A percentile compares a stretch with the other conserved stretches of the same genome.
Evolutionary conservation across 108 stramenopile genomes (phyloP).

Genomic region (Mayamaea pseudoterrestris): DNA sequence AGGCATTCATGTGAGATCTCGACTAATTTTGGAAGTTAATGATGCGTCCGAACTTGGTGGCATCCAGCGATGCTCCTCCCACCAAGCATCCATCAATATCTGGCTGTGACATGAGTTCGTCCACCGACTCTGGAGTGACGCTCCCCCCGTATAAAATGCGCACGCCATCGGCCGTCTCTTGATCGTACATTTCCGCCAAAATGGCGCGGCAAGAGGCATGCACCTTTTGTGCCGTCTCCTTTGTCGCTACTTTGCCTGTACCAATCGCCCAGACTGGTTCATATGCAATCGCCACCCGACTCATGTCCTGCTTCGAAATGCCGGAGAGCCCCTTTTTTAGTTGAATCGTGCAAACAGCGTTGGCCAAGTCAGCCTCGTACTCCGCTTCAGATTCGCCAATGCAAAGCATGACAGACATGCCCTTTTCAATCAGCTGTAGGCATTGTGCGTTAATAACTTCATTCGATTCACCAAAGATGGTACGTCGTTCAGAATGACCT

Average conservation of each 20-base stretch:
- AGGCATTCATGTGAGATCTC: no score
- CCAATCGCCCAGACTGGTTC: conserved; percentile 93
- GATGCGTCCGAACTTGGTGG: conserved; percentile 84
- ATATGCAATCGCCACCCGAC: conserved; percentile 86
- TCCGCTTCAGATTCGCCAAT: conserved; percentile 90
- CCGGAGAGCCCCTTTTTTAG: conserved; percentile 83
- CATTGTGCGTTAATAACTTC: conserved; percentile 90
- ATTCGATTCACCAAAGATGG: conserved; percentile 85
- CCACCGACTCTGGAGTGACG: conserved; percentile 87
- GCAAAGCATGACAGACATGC: conserved; percentile 91
- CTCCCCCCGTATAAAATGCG: conserved; percentile 91
- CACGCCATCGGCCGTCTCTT: conserved; percentile 55
- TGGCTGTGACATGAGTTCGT: conserved; percentile 80
- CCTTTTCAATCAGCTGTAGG: conserved; percentile 75
- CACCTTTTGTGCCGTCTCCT: conserved; percentile 31
- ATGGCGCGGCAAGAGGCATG: conserved; percentile 76
- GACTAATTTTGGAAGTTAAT: no score
- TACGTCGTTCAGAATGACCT: conserved; percentile 96
- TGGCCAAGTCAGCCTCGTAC: conserved; percentile 86
- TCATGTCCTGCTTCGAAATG: conserved; percentile 69
- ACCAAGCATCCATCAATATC: conserved; percentile 97
- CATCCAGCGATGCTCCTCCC: conserved; percentile 87
- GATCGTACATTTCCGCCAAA: conserved; percentile 66
- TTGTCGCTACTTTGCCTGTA: conserved; percentile 43
- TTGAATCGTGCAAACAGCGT: conserved; percentile 82